Conservation (phyloP, 1,284 basidiomycete species). For the Inonotus obliquus region DNA sequence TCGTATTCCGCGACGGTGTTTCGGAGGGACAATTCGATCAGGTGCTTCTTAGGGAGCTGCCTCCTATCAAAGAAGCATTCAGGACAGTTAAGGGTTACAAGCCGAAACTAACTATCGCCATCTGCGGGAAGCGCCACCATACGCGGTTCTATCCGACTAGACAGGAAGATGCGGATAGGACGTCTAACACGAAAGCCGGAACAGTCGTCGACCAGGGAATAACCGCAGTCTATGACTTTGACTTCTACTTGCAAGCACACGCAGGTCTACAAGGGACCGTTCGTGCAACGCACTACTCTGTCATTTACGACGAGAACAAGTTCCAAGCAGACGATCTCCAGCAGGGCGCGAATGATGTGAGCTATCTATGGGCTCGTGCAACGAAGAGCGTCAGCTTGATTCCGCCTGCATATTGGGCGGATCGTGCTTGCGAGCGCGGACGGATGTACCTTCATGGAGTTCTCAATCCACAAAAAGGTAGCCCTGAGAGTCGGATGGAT, state of each 20-base stretch:
- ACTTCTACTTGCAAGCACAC: slow-evolving; percentile 78
- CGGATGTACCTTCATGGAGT: slow-evolving; percentile 26
- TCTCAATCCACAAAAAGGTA: slow-evolving; percentile 25
- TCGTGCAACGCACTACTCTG: slow-evolving; percentile 67
- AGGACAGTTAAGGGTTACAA: slow-evolving; percentile 48
- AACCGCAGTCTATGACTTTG: slow-evolving; percentile 66
- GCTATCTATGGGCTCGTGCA: slow-evolving; percentile 70
- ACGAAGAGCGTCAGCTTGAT: slow-evolving; percentile 74
- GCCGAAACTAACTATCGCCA: slow-evolving; percentile 64
- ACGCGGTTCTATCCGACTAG: slow-evolving; percentile 60
- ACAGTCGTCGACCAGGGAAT: slow-evolving; percentile 73
- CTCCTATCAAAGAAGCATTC: slow-evolving; percentile 53
- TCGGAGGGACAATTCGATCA: slow-evolving; percentile 70
- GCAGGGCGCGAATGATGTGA: slow-evolving; percentile 56
- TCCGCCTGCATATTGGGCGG: slow-evolving; percentile 60
- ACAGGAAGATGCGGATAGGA: slow-evolving; percentile 42
- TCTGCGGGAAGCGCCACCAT: slow-evolving; percentile 79
- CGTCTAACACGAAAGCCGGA: slow-evolving; percentile 70
- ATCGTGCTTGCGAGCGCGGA: slow-evolving; percentile 28
- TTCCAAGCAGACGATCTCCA: slow-evolving; percentile 65
- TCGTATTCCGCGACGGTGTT: slow-evolving; percentile 73
- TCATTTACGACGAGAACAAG: slow-evolving; percentile 67
- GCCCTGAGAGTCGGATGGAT: slow-evolving; percentile 11
- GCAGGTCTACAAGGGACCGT: slow-evolving; percentile 62
- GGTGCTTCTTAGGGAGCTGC: slow-evolving; percentile 54